A percentile compares a stretch with the other conserved stretches of the same genome.
Conservation (phyloP, 495 filamentous ascomycete species). For the Penicillium riverlandense region DNA sequence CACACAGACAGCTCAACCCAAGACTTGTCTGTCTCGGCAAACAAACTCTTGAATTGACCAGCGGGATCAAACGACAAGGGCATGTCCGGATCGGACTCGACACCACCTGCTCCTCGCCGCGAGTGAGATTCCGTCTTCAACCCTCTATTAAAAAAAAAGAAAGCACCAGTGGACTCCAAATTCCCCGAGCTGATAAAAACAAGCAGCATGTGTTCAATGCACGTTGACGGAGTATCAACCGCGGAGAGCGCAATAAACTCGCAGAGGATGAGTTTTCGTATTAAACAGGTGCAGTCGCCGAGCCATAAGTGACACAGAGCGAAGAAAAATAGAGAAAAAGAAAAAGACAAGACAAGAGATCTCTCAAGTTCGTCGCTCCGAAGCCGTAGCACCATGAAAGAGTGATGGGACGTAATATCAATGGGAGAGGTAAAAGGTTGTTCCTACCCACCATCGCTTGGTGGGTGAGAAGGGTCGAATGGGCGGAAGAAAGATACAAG, state of each 20-base stretch:
- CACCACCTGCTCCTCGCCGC: no score
- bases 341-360: conserved; percentile 19
- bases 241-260: background rate
- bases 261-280: conserved; percentile 23
- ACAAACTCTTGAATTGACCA: no score
- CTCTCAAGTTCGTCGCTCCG: conserved; percentile 35
- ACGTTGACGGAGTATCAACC: background rate
- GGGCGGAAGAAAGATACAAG: conserved; percentile 12
- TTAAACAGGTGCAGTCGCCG: conserved; percentile 25
- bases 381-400: conserved; percentile 40
- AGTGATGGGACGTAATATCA: conserved; percentile 31
- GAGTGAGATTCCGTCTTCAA: no score
- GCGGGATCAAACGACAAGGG: no score
- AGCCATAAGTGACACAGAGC: no score
- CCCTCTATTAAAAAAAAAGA: no score
- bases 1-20: background rate
- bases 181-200: background rate
- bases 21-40: background rate
- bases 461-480: conserved; percentile 20
- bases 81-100: no score
- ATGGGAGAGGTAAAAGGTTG: conserved; percentile 21
- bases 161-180: no score
- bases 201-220: no score
- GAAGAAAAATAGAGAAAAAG: conserved; percentile 8
- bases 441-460: conserved; percentile 17